Evolutionary conservation across 768 basidiomycete species (phyloP), one percentile per base, ranked within the genome.

Genomic region (Rhodotorula sphaerocarpa): DNA sequence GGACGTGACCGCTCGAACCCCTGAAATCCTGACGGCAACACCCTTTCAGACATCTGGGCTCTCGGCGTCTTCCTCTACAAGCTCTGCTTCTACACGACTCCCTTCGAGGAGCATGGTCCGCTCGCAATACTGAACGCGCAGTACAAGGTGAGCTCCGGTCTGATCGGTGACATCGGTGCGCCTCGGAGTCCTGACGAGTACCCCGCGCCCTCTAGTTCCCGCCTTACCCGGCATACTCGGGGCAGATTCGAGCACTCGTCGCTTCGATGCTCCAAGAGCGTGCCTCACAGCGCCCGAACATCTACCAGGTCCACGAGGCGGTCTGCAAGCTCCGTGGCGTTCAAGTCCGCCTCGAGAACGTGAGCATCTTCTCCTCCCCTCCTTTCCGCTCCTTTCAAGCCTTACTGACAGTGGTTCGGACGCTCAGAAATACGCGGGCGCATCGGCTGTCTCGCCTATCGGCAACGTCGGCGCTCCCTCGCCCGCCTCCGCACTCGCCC

Each of bases 51-150:
- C 72, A 86, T 99, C 0, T 99, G 95, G 95, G 95, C 95, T 0
- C 80, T 99, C 28, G 95, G 93, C 28, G 91, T 97, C 21, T 78
- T 99, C 63, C 80, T 99, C 20, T 99, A 96, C 79, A 99, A 97
- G 79, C 82, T 99, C 20, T 97, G 95, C 75, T 99, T 96, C 77
- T 99, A 99, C 75, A 99, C 92, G 0, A 99, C 95, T 1, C 95
- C 95, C 0, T 99, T 99, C 72, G 95, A 99, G 75, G 93, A 96
- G 73, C 91, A 96, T 70, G 93, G 93, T 1, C 88, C 90, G 4
- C 78, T 99, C 55, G 95, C 95, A 4, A 97, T 97, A 66, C 79
- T 97, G 66, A 96, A 96, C 72, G 92, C 92, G 41, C 90, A 92
- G 72, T 99, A 96, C 75, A 86, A 85, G 59, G 67, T 65, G 9